Conservation (phyloP, 306 rosid species). For the Dryas octopetala region DNA sequence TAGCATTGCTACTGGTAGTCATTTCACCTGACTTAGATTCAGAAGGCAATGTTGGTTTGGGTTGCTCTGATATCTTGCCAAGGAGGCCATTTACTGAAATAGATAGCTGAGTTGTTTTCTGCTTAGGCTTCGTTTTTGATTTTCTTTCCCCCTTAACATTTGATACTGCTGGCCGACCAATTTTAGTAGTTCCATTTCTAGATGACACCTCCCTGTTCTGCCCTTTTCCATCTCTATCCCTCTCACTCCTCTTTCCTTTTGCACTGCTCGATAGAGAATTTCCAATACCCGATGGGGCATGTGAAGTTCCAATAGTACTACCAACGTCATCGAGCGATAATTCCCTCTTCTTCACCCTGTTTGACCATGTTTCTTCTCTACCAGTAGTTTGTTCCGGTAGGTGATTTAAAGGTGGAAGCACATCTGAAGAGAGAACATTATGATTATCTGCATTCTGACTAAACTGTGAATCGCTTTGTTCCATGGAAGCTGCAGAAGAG, state of each 20-base stretch:
- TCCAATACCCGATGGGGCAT: slow-evolving; percentile 65
- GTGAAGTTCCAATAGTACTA: slow-evolving; percentile 47
- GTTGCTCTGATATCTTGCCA: slow-evolving; percentile 82
- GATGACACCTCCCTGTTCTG: slow-evolving; percentile 78
- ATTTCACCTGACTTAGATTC: slow-evolving; percentile 58
- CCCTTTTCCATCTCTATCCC: slow-evolving; percentile 98
- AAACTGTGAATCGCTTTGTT: slow-evolving; percentile 73
- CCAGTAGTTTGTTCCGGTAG: slow-evolving; percentile 61
- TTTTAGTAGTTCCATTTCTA: slow-evolving; percentile 82
- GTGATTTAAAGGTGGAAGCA: slow-evolving; percentile 52
- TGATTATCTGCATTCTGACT: slow-evolving; percentile 68
- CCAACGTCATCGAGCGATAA: slow-evolving; percentile 91
- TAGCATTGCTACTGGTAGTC: slow-evolving; percentile 48
- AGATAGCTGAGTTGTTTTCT: slow-evolving; percentile 86
- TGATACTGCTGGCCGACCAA: slow-evolving; percentile 77
- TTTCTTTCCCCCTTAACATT: slow-evolving; percentile 86
- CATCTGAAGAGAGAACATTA: slow-evolving; percentile 56
- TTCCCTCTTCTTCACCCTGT: slow-evolving; percentile 96
- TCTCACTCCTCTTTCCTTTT: slow-evolving; percentile 97
- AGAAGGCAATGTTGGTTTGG: slow-evolving; percentile 64
- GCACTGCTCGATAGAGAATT: slow-evolving; percentile 78
- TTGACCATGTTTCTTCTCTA: slow-evolving; percentile 78
- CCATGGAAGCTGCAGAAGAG: slow-evolving; percentile 67
- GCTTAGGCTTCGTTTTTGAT: slow-evolving; percentile 94
- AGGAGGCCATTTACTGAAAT: slow-evolving; percentile 91